Conservation (phyloP, 2,329 filamentous ascomycete genomes). For the Decorospora gaudefroyi region DNA sequence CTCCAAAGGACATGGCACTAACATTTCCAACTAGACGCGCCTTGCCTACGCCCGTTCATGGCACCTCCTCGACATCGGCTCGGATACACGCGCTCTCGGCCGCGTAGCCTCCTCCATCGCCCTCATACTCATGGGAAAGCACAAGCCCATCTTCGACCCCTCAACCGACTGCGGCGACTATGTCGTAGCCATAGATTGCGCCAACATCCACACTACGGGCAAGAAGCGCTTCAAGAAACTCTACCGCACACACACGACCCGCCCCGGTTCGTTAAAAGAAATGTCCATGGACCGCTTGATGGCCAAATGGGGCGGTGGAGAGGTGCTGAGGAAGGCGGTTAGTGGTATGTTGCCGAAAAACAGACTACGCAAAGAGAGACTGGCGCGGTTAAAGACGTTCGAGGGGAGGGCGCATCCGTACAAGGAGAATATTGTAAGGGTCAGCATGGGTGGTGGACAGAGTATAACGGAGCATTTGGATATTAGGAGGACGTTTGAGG, state of each 20-base stretch:
- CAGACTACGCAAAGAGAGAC: slow-evolving; percentile 79
- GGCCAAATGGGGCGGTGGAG: slow-evolving; percentile 88
- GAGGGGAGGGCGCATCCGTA: slow-evolving; percentile 93
- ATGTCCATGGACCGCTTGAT: slow-evolving; percentile 96
- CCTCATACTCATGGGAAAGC: slow-evolving; percentile 91
- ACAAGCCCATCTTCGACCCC: slow-evolving; percentile 97
- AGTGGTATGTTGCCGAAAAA: slow-evolving; percentile 99
- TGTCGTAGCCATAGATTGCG: slow-evolving; percentile 90
- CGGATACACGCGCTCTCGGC: slow-evolving; percentile 76
- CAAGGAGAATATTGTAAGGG: slow-evolving; percentile 79
- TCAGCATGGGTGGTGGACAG: slow-evolving; percentile 53
- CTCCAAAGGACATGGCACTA: slow-evolving; percentile 5
- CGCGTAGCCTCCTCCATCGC: slow-evolving; percentile 88
- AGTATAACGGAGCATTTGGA: slow-evolving; percentile 43
- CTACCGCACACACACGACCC: slow-evolving; percentile 93
- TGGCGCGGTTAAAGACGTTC: slow-evolving; percentile 91
- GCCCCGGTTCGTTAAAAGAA: slow-evolving; percentile 81
- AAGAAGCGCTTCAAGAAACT: slow-evolving; percentile 92
- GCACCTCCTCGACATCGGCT: slow-evolving; percentile 81
- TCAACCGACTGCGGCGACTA: slow-evolving; percentile 99
- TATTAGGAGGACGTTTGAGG: slow-evolving; percentile 46
- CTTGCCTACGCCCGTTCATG: slow-evolving; percentile 95
- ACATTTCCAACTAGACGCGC: slow-evolving; percentile 67
- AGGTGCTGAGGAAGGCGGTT: slow-evolving; percentile 89
- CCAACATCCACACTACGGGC: slow-evolving; percentile 83